A percentile compares a stretch with the other conserved stretches of the same genome.
These are phyloP conservation scores for Grifola frondosa DNA, from an alignment of 1,284 basidiomycete genomes.

Conservation along the genomic window DNA sequence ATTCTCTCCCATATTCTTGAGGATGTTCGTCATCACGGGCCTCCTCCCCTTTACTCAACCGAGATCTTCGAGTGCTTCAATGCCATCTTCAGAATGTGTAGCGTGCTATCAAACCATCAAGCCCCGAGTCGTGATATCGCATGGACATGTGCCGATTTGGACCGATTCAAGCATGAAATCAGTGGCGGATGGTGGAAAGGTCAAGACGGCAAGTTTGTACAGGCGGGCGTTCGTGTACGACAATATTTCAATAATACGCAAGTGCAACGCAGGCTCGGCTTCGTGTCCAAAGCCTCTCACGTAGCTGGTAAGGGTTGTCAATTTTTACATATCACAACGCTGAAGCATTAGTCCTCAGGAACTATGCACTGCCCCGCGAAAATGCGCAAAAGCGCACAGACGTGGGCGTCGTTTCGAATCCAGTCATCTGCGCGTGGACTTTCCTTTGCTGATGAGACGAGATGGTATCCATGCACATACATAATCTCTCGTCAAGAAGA, in stretches of 20 bases:
- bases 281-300: too few relatives aligned
- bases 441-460: too few relatives aligned
- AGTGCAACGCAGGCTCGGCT: background rate
- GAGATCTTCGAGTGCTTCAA: slow-evolving; percentile 49
- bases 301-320: too few relatives aligned
- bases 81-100: slow-evolving; percentile 39
- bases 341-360: too few relatives aligned
- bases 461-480: too few relatives aligned
- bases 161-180: slow-evolving; percentile 28
- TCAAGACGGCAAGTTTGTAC: slow-evolving; percentile 4
- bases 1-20: slow-evolving; percentile 20
- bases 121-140: slow-evolving; percentile 45
- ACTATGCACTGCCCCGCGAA: too few relatives aligned
- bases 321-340: too few relatives aligned
- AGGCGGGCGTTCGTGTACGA: slow-evolving; percentile 9
- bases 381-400: too few relatives aligned
- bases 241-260: background rate
- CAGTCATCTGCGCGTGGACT: too few relatives aligned
- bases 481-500: too few relatives aligned
- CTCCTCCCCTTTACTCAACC: slow-evolving; percentile 29
- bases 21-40: slow-evolving; percentile 22
- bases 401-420: too few relatives aligned
- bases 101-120: slow-evolving; percentile 43
- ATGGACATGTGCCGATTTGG: slow-evolving; percentile 31
- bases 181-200: slow-evolving; percentile 21